Conservation (phyloP, 2,329 filamentous ascomycete genomes). For the Neofusicoccum laricinum region DNA sequence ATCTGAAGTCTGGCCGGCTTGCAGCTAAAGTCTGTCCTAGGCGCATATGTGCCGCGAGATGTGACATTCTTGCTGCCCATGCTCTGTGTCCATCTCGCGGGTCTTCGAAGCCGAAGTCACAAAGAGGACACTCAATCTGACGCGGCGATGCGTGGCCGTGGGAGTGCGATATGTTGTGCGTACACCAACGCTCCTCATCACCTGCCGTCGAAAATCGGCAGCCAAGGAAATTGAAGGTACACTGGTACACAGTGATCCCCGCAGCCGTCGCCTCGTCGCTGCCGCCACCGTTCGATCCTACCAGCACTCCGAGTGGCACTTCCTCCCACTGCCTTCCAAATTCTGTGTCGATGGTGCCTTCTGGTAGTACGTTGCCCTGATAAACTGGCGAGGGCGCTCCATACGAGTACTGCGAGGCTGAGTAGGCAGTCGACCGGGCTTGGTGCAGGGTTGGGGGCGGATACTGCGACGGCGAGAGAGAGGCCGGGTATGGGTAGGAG, state of each 20-base stretch:
- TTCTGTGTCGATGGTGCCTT: slow-evolving; percentile 24
- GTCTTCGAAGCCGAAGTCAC: slow-evolving; percentile 23
- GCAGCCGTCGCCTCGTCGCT: background rate
- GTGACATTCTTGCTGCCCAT: slow-evolving; percentile 29
- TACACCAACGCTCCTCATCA: slow-evolving; percentile 26
- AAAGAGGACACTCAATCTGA: slow-evolving; percentile 31
- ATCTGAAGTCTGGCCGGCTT: slow-evolving; percentile 27
- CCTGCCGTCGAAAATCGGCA: slow-evolving; percentile 27
- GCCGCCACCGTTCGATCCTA: slow-evolving; percentile 18
- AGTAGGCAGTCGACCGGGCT: background rate
- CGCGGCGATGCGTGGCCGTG: slow-evolving; percentile 29
- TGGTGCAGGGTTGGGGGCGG: background rate
- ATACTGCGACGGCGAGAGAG: background rate
- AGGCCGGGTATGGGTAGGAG: slow-evolving; percentile 3
- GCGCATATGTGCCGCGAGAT: slow-evolving; percentile 27
- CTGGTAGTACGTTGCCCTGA: background rate
- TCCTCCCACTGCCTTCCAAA: slow-evolving; percentile 26
- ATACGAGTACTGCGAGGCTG: background rate
- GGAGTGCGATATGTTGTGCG: slow-evolving; percentile 33
- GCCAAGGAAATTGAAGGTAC: slow-evolving; percentile 33
- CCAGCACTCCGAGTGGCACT: slow-evolving; percentile 27
- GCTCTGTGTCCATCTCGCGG: background rate
- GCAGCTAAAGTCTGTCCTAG: slow-evolving; percentile 25
- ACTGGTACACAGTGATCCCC: slow-evolving; percentile 26
- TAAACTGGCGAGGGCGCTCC: slow-evolving; percentile 3